Base-by-base conservation (phyloP, 2,329 filamentous ascomycete species). In the Epichloe coenophiala region DNA sequence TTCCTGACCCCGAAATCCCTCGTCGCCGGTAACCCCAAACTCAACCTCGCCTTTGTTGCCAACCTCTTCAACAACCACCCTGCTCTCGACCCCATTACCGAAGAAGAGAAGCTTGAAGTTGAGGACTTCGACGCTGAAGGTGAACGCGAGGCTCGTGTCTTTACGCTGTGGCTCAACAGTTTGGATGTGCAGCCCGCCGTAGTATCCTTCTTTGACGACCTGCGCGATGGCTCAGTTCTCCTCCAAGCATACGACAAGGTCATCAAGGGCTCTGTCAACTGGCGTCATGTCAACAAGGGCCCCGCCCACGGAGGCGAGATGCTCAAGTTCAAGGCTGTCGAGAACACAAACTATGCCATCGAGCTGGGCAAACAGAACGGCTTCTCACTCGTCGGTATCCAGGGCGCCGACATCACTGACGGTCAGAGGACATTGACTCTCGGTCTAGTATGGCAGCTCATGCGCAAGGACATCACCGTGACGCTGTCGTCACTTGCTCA, bases 101-200 rank as follows among this genome's bases (percentile, higher is more conserved):
- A 98, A 66, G 93, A 97, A 69, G 93, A 98, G 69, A 97, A 98
- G 74, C 82, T 91, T 12, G 81, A 95, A 63, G 91, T 98, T 27
- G 93, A 98, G 60, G 93, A 98, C 70, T 98, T 98, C 60, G 93
- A 98, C 66, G 93, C 93, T 0, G 93, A 97, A 71, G 93, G 93
- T 58, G 93, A 98, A 71, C 88, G 93, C 54, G 93, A 98, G 71
- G 93, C 93, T 33, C 83, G 93, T 63, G 93, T 98, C 11, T 98
- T 98, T 65, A 98, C 93, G 6, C 77, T 98, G 17, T 98, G 93
- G 93, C 80, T 98, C 64, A 98, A 98, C 75, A 95, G 88, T 58
- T 73, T 98, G 56, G 91, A 98, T 63, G 93, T 98, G 33, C 84
- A 95, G 65, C 93, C 93, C 0, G 76, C 87, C 3, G 89, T 98